Evolutionary conservation across 1,284 basidiomycete genomes (phyloP).

Genomic region (Farysia itapuensis): DNA sequence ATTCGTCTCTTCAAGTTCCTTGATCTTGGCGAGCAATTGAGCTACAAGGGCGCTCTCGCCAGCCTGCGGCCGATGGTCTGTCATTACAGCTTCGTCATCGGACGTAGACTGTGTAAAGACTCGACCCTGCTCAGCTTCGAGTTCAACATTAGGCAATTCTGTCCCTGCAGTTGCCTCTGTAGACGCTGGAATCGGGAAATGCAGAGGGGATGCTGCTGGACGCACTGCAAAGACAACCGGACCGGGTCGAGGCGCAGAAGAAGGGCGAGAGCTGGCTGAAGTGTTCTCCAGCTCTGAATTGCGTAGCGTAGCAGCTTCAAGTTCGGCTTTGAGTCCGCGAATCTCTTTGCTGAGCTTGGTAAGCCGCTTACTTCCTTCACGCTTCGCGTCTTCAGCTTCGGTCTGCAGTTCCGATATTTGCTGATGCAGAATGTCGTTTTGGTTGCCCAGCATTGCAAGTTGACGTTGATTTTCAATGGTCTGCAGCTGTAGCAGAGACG

Average conservation of each 20-base stretch:
- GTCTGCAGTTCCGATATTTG: conserved; percentile 48
- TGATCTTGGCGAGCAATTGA: conserved; percentile 48
- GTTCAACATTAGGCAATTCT: neutral
- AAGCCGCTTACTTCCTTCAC: conserved; percentile 37
- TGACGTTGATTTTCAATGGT: conserved; percentile 39
- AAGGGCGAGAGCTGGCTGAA: neutral
- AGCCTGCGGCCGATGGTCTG: neutral
- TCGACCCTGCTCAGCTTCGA: neutral
- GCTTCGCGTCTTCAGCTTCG: conserved; percentile 42
- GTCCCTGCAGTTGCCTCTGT: neutral
- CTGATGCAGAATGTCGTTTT: conserved; percentile 46
- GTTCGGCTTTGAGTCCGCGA: conserved; percentile 43
- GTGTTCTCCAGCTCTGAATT: conserved; percentile 44
- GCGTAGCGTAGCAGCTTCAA: conserved; percentile 41
- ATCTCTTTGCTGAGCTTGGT: conserved; percentile 45
- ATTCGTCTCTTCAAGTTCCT: conserved; percentile 52
- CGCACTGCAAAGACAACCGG: neutral
- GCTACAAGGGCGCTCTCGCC: conserved; percentile 41
- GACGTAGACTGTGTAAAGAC: conserved; percentile 17
- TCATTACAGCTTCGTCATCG: conserved; percentile 18
- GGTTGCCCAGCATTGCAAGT: conserved; percentile 39
- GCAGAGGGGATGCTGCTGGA: neutral
- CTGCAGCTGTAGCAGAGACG: conserved; percentile 19
- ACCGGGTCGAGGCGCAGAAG: conserved; percentile 4
- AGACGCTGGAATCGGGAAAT: neutral